Evolutionary conservation across 768 basidiomycete genomes (phyloP), one percentile per base, ranked within the genome.

Genomic region (Boletus eberwhitei): DNA sequence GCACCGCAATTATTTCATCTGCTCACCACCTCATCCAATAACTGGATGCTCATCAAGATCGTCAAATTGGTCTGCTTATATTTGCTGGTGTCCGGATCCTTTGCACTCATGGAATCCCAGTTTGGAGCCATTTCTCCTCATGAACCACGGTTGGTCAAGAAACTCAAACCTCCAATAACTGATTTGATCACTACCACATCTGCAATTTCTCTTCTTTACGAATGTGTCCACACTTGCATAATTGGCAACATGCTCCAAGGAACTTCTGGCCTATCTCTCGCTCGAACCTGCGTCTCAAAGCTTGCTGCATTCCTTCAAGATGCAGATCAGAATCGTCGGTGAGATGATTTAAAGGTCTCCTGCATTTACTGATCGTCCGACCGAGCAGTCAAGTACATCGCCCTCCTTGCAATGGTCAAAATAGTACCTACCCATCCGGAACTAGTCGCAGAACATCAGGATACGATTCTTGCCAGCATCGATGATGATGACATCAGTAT

Each of bases 41-140:
- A 99, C 64, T 99, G 97, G 97, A 96, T 98, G 92, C 80, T 99
- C 55, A 99, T 99, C 71, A 99, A 99, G 74, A 88, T 98, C 50
- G 86, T 98, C 68, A 99, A 99, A 74, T 72, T 98, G 70, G 96
- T 94, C 71, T 64, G 80, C 65, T 54, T 14, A 29, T n/a, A 40
- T 21, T 29, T 22, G 14, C 45, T 54, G 29, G 36, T 4, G 19
- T 41, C 31, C n/a, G 4, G 9, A 4, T 17, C 19, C 12, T 11
- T 35, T 44, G 16, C 43, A 29, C 32, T 48, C 8, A 56, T 54
- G 4, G 43, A 50, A 55, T 11, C 37, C 7, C 64, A 98, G 96
- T 98, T 99, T 74, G 95, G 96, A 21, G 86, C 88, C 17, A 73
- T 99, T 19, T 90, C 91, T 2, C 96, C 97, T 16, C 78, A 90